phyloP scores from a whole-genome alignment of 805 yeast species.

The Hanseniaspora singularis region DNA sequence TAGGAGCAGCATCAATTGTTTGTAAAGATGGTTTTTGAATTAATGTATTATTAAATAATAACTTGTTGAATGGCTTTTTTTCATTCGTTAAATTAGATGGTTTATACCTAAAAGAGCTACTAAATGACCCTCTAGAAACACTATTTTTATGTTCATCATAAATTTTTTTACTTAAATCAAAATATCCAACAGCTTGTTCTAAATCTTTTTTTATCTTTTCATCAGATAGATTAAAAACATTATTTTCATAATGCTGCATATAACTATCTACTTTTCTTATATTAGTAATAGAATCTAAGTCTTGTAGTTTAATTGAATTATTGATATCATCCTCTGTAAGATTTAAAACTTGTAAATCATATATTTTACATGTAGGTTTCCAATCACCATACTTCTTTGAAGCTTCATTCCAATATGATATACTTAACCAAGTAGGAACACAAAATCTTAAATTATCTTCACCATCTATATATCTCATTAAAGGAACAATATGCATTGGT shows the following conservation, averaged over 20 bases:
- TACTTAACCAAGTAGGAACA: slow-evolving; percentile 91
- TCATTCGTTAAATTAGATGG: neutral
- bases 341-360: slow-evolving; percentile 97
- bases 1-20: neutral
- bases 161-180: slow-evolving; percentile 4
- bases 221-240: slow-evolving; percentile 33
- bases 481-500: slow-evolving; percentile 84
- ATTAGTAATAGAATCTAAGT: slow-evolving; percentile 32
- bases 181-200: slow-evolving; percentile 13
- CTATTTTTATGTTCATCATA: slow-evolving; percentile 10
- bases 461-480: slow-evolving; percentile 57
- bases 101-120: neutral
- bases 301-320: slow-evolving; percentile 48
- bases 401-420: slow-evolving; percentile 71
- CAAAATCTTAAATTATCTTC: slow-evolving; percentile 49
- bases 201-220: neutral
- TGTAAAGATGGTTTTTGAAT: slow-evolving; percentile 5
- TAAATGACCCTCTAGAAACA: neutral
- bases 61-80: slow-evolving; percentile 3
- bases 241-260: slow-evolving; percentile 58
- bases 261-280: slow-evolving; percentile 40
- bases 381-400: slow-evolving; percentile 42
- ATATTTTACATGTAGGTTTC: slow-evolving; percentile 90
- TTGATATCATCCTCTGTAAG: slow-evolving; percentile 81
- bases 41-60: slow-evolving; percentile 13